Evolutionary conservation across 2,329 filamentous ascomycete genomes (phyloP), one percentile per base, ranked within the genome.

Genomic region (Microsporum ferrugineum): DNA sequence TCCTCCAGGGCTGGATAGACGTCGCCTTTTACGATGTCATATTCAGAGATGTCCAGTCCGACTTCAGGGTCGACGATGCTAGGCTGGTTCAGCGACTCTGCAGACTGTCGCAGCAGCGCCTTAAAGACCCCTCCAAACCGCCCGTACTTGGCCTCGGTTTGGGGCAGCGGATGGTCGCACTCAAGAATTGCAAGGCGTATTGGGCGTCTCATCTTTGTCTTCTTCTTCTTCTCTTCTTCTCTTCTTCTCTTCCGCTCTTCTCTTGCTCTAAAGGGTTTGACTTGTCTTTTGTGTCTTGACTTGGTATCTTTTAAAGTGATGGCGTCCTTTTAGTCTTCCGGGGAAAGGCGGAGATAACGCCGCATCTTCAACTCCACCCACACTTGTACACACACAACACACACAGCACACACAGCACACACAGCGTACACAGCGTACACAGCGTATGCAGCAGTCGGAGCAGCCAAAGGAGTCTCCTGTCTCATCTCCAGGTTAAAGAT

Each of bases 161-260:
- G 74, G 1, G 84, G 81, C 57, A 88, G 79, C 0, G 90, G 90
- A 1, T 83, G 88, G 75, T 96, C 92, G 78, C 88, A 87, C 79
- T 96, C 89, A 66, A 97, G 85, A 67, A 97, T 82, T 55, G 91
- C 91, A 74, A 96, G 87, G 61, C 88, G 87, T 66, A 92, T 76
- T 34, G 83, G 82, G 14, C 68, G 62, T 49, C 63, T 68, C 73
- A 76, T 76, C 27, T 7, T 12, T 34, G 51, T 5, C 51, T n/a
- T 14, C 31, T 55, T n/a, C 51, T 36, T 55, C 33, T n/a, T 55
- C 29, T 7, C 12, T 7, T 36, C 14, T 34, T 47, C 43, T 47
- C 17, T 47, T 17, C 4, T 23, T 23, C 17, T 23, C 17, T 23
- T 23, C 17, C 17, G 17, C 17, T 23, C 17, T 23, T 23, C 17